A percentile compares a stretch with the other conserved stretches of the same genome.
Conservation (phyloP, 2,329 filamentous ascomycete species). For the Cladosporium sp. region DNA sequence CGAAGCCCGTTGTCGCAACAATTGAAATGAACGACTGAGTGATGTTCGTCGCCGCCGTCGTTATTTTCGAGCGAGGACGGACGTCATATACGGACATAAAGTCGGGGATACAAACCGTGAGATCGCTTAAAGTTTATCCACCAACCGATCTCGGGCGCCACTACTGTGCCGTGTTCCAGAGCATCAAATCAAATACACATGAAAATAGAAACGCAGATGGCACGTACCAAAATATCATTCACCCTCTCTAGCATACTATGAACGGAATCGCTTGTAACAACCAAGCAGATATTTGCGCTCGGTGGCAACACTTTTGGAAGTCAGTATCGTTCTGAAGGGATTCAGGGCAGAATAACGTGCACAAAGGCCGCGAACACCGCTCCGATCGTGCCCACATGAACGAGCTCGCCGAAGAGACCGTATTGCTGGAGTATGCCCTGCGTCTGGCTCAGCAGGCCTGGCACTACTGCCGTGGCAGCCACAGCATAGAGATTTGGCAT, state of each 20-base stretch:
- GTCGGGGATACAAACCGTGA: no score
- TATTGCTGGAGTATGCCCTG: slow-evolving; percentile 28
- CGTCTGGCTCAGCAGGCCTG: slow-evolving; percentile 33
- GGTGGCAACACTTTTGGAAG: slow-evolving; percentile 4
- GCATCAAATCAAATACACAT: no score
- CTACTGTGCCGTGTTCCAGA: no score
- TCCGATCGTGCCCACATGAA: slow-evolving; percentile 34
- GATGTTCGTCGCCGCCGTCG: no score
- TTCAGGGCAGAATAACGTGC: slow-evolving; percentile 25
- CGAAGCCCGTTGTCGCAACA: no score
- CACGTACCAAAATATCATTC: no score
- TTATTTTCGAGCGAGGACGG: no score
- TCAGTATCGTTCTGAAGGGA: background rate
- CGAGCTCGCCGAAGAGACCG: slow-evolving; percentile 41
- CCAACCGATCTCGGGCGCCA: no score
- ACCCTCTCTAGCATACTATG: background rate
- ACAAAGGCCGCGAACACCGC: slow-evolving; percentile 34
- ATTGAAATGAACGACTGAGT: no score
- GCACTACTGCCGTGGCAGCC: slow-evolving; percentile 34
- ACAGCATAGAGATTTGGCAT: slow-evolving; percentile 33
- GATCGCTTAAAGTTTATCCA: no score
- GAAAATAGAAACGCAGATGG: no score
- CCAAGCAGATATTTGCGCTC: slow-evolving; percentile 15
- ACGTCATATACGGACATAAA: no score
- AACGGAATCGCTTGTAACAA: slow-evolving; percentile 14